A percentile compares a stretch with the other conserved stretches of the same genome.
phyloP scores from a whole-genome alignment of 2,329 filamentous ascomycete genomes.

The Aspergillus neotritici region DNA sequence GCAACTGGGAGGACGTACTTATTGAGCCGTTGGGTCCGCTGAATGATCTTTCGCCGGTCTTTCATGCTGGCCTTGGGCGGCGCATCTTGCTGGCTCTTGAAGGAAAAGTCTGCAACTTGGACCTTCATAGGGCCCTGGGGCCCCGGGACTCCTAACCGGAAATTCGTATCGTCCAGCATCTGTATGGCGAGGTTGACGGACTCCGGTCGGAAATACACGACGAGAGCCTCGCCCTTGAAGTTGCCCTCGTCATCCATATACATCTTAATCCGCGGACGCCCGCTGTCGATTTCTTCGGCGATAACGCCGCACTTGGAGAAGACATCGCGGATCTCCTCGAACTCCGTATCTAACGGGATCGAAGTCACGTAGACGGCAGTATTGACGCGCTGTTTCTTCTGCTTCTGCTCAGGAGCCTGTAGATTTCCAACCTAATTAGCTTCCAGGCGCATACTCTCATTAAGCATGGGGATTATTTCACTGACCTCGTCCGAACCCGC shows the following conservation, averaged over 20 bases:
- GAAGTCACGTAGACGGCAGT: slow-evolving; percentile 90
- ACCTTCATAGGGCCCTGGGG: slow-evolving; percentile 66
- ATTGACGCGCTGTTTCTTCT: slow-evolving; percentile 56
- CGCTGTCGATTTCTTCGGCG: slow-evolving; percentile 87
- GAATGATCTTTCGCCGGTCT: slow-evolving; percentile 85
- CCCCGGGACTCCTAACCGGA: slow-evolving; percentile 58
- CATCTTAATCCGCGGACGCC: slow-evolving; percentile 83
- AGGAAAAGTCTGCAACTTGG: slow-evolving; percentile 78
- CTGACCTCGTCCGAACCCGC: slow-evolving; percentile 48
- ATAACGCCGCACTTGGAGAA: slow-evolving; percentile 91
- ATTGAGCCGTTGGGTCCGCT: slow-evolving; percentile 83
- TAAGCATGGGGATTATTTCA: slow-evolving; percentile 7
- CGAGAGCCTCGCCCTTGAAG: slow-evolving; percentile 88
- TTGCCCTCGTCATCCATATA: slow-evolving; percentile 74
- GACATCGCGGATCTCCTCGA: slow-evolving; percentile 72
- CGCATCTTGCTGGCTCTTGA: slow-evolving; percentile 77
- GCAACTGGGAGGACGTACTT: slow-evolving; percentile 35
- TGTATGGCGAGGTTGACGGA: slow-evolving; percentile 66
- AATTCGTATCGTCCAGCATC: slow-evolving; percentile 56
- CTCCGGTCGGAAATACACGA: slow-evolving; percentile 92
- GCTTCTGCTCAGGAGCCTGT: slow-evolving; percentile 31
- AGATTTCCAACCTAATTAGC: not conserved
- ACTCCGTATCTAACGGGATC: slow-evolving; percentile 70
- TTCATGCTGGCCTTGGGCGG: slow-evolving; percentile 50
- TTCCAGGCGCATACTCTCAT: not conserved